Base-by-base conservation (phyloP, 1,284 basidiomycete species). In the Ustilago bromivora region DNA sequence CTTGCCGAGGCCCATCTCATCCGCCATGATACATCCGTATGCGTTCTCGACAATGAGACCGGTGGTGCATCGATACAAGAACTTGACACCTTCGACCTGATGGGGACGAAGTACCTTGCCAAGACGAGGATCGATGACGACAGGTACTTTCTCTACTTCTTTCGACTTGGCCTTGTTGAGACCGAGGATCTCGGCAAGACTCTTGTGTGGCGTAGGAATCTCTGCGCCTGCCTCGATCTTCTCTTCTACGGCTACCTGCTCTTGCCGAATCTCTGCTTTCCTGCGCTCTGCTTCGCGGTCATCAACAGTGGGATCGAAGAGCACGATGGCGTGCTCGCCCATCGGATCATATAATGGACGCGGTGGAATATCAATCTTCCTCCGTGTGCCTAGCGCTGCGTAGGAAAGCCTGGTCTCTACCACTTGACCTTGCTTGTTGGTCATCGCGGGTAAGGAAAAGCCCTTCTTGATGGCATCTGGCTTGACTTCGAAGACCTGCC, bases 11-110 rank as follows among this genome's bases (percentile, higher is more conserved):
- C 97, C 96, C 96, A 98, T 99, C 87, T 97, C 96, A 85, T 99
- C 96, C 0, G 96, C 96, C 96, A 99, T 98, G 86, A 99, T 99
- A 83, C 96, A 98, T 0, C 96, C 96, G 82, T 95, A 95, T 65
- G 96, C 95, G 78, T 94, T 93, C 59, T 95, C 92, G 41, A 93
- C 93, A 54, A 97, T 88, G 90, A 97, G 92, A 1, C 96, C 97
- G 0, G 95, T 98, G 4, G 95, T 92, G 87, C 96, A 98, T 84
- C 91, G 92, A 87, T 98, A 99, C 84, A 99, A 87, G 87, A 99
- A 99, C 61, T 98, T 98, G 74, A 98, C 96, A 77, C 96, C 96
- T 57, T 84, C 83, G 2, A 83, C 71, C 60, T 84, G 83, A 57
- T 84, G 83, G n/a, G 83, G 83, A 38, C 83, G 75, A 10, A 84